Conservation (phyloP, 2,329 filamentous ascomycete genomes). For the Diaporthe citriasiana region DNA sequence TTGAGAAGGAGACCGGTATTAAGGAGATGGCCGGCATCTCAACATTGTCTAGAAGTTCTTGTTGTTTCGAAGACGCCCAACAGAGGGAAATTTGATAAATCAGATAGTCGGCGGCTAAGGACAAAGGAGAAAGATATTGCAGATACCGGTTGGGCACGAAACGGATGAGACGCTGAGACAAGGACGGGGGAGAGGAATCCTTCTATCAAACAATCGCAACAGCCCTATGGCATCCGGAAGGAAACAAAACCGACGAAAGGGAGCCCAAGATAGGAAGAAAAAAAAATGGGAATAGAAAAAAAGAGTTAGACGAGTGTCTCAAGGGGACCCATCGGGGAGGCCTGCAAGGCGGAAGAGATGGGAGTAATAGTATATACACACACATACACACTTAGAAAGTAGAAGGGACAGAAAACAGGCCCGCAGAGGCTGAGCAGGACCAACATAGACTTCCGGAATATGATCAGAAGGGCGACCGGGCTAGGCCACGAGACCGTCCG, state of each 20-base stretch:
- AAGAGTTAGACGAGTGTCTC: slow-evolving; percentile 36
- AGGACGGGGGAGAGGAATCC: slow-evolving; percentile 6
- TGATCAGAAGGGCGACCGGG: slow-evolving; percentile 30
- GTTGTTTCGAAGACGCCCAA: slow-evolving; percentile 48
- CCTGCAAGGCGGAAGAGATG: slow-evolving; percentile 26
- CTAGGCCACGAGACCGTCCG: slow-evolving; percentile 32
- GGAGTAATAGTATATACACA: slow-evolving; percentile 22
- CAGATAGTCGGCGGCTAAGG: slow-evolving; percentile 45
- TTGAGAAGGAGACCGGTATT: slow-evolving; percentile 47
- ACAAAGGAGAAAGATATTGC: slow-evolving; percentile 30
- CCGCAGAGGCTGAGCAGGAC: slow-evolving; percentile 37
- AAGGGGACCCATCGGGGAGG: slow-evolving; percentile 30
- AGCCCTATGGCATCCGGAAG: slow-evolving; percentile 34
- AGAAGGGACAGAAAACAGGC: slow-evolving; percentile 20
- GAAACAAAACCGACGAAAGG: slow-evolving; percentile 26
- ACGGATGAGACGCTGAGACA: slow-evolving; percentile 5
- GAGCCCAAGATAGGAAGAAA: slow-evolving; percentile 36
- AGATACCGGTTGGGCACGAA: neutral
- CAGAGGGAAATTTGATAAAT: slow-evolving; percentile 44
- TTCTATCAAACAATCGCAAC: slow-evolving; percentile 32
- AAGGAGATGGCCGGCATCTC: slow-evolving; percentile 53
- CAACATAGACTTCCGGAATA: slow-evolving; percentile 25
- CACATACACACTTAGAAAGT: slow-evolving; percentile 5
- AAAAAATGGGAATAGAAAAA: slow-evolving; percentile 16
- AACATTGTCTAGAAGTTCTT: slow-evolving; percentile 47